Percentiles rank a stretch among this genome's conserved stretches.
Conservation (phyloP, 495 filamentous ascomycete genomes). For the Neurospora intermedia region DNA sequence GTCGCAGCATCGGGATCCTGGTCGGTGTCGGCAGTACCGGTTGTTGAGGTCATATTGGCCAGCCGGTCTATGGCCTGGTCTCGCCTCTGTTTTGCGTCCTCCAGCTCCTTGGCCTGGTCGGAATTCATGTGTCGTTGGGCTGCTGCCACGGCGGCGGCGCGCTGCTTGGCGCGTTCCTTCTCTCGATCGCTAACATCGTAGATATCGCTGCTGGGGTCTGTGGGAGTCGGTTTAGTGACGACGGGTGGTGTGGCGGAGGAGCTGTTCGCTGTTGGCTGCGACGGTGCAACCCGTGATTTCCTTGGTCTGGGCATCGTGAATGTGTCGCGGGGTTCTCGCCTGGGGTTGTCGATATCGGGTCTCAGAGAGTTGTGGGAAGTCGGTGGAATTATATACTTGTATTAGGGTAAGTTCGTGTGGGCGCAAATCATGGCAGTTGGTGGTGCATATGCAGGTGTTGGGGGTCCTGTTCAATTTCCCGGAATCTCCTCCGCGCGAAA, state of each 20-base stretch:
- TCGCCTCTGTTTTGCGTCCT: conserved; percentile 22
- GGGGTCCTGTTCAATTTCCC: neutral
- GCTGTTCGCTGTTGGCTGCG: conserved; percentile 15
- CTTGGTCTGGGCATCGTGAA: conserved; percentile 33
- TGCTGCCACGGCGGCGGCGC: conserved; percentile 4
- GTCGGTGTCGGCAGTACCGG: neutral
- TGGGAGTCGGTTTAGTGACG: conserved; percentile 2
- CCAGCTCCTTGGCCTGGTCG: conserved; percentile 22
- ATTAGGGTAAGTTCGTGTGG: neutral
- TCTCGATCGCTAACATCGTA: conserved; percentile 38
- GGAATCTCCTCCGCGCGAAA: neutral
- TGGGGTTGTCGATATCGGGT: neutral
- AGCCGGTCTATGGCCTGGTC: conserved; percentile 30
- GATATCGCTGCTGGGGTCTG: conserved; percentile 22
- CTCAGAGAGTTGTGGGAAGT: neutral
- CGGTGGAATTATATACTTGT: neutral
- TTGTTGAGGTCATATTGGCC: conserved; percentile 29
- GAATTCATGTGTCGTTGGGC: neutral
- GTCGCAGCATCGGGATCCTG: conserved; percentile 17
- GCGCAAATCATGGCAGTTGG: neutral
- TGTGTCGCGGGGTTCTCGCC: neutral
- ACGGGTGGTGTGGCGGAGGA: conserved; percentile 8
- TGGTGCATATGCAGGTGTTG: neutral
- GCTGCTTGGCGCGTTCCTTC: conserved; percentile 21
- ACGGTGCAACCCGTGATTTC: conserved; percentile 26